These are phyloP conservation scores for Geranomyces michiganensis DNA, from an alignment of 192 early-diverging fungal species.

Conservation along the genomic window DNA sequence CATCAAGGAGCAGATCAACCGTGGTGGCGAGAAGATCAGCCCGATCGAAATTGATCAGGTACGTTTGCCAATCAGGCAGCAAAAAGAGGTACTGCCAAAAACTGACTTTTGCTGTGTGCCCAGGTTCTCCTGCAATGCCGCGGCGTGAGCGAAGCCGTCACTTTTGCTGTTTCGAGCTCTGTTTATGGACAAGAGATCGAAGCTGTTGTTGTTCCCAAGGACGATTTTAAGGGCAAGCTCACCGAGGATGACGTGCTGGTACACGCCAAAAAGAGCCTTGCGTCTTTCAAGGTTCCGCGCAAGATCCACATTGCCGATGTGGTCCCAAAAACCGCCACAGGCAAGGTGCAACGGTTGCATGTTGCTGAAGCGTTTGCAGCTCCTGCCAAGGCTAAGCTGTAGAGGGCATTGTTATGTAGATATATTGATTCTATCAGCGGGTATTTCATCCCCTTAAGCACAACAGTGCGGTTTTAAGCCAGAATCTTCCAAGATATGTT, in stretches of 20 bases:
- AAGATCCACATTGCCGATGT: slow-evolving; percentile 66
- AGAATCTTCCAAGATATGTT: too few species aligned
- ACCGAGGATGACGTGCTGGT: slow-evolving; percentile 53
- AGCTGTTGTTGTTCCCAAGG: slow-evolving; percentile 67
- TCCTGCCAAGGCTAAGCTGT: background rate
- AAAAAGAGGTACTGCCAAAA: too few species aligned
- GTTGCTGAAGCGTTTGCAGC: slow-evolving; percentile 45
- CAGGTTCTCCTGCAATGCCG: slow-evolving; percentile 67
- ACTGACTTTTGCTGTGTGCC: background rate
- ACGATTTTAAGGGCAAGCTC: slow-evolving; percentile 36
- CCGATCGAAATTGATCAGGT: slow-evolving; percentile 76
- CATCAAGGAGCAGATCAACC: slow-evolving; percentile 89
- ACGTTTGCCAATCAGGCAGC: too few species aligned
- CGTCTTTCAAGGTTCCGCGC: slow-evolving; percentile 78
- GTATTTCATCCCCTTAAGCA: too few species aligned
- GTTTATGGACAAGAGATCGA: slow-evolving; percentile 85
- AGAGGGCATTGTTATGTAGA: background rate
- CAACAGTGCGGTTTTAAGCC: too few species aligned
- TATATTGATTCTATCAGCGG: too few species aligned
- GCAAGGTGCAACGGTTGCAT: slow-evolving; percentile 80
- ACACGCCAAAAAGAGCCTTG: slow-evolving; percentile 66
- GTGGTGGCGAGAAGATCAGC: slow-evolving; percentile 91
- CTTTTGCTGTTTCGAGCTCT: slow-evolving; percentile 74
- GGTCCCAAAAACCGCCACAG: slow-evolving; percentile 79
- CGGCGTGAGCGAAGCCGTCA: slow-evolving; percentile 72